Base-by-base conservation (phyloP, 495 filamentous ascomycete species). In the Penicillium bovifimosum region DNA sequence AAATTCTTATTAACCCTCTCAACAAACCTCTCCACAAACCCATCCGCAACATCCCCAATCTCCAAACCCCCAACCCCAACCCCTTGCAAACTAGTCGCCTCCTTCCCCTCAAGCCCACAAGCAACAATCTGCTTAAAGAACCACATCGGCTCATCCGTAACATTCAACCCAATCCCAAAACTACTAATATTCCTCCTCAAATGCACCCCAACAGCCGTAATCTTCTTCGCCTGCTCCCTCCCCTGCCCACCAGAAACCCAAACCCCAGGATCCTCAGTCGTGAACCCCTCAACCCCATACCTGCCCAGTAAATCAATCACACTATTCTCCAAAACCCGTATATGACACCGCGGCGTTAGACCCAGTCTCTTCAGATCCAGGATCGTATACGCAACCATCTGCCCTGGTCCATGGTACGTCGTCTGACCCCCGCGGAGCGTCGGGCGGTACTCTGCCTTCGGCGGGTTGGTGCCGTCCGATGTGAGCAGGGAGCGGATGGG, bases 391-490 rank as follows among this genome's bases (percentile, higher is more conserved):
- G 89, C 84, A 20, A 96, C 88, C 53, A 92, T 70, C 65, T 98
- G 93, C 0, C 93, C 93, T 0, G 93, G 93, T 0, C 93, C 93
- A 64, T 98, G 93, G 74, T 95, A 98, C 5, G 93, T 97, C 0
- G 87, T 91, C 52, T 93, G 87, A 0, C 93, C 93, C 56, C 93
- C 93, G 40, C 93, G 84, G 7, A 85, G 79, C 6, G 90, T 85
- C 47, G 83, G 76, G 34, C 81, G 65, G 58, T 95, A 78, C 16
- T 83, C 79, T 16, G 89, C 87, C 34, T 55, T 58, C 11, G 46
- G 47, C 13, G 76, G 71, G 20, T 64, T 47, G 33, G 66, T 63
- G 29, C 56, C 61, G 4, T 83, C 67, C 39, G 75, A 65, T 1
- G 60, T 51, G 14, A 64, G 61, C 17, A 73, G 38, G 2, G 58